Conservation (phyloP, 2,329 filamentous ascomycete species). For the Alternaria solani region DNA sequence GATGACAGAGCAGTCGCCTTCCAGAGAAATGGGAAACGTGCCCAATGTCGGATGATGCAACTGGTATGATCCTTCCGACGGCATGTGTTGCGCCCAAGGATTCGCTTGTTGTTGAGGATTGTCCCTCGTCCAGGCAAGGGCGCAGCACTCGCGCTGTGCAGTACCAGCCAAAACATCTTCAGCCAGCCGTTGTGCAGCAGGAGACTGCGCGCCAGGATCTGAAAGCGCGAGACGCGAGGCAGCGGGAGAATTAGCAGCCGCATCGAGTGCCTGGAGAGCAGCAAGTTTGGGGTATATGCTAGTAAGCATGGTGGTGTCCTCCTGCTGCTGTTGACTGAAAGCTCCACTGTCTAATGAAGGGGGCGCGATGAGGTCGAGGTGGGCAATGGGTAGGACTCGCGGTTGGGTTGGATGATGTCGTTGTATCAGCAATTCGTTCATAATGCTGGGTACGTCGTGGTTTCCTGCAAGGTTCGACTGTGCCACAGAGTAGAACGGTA, state of each 20-base stretch:
- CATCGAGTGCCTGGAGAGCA: slow-evolving; percentile 56
- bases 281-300: slow-evolving; percentile 59
- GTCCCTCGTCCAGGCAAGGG: slow-evolving; percentile 70
- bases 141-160: slow-evolving; percentile 73
- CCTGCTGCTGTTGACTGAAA: slow-evolving; percentile 44
- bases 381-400: slow-evolving; percentile 50
- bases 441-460: slow-evolving; percentile 62
- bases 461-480: slow-evolving; percentile 60
- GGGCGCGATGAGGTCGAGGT: slow-evolving; percentile 49
- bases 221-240: slow-evolving; percentile 66
- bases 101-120: slow-evolving; percentile 48
- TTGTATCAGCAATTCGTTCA: slow-evolving; percentile 50
- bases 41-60: slow-evolving; percentile 57
- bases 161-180: slow-evolving; percentile 68
- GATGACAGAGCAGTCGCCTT: slow-evolving; percentile 53
- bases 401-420: slow-evolving; percentile 51
- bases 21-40: slow-evolving; percentile 52
- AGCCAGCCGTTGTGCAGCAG: slow-evolving; percentile 66
- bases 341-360: slow-evolving; percentile 40
- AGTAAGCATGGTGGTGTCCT: slow-evolving; percentile 45
- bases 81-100: slow-evolving; percentile 49
- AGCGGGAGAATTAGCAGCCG: slow-evolving; percentile 55
- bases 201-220: slow-evolving; percentile 71
- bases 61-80: slow-evolving; percentile 53
- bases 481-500: slow-evolving; percentile 73